Evolutionary conservation across 2,329 filamentous ascomycete species (phyloP), one percentile per base, ranked within the genome.

Genomic region (Periconia sp.): DNA sequence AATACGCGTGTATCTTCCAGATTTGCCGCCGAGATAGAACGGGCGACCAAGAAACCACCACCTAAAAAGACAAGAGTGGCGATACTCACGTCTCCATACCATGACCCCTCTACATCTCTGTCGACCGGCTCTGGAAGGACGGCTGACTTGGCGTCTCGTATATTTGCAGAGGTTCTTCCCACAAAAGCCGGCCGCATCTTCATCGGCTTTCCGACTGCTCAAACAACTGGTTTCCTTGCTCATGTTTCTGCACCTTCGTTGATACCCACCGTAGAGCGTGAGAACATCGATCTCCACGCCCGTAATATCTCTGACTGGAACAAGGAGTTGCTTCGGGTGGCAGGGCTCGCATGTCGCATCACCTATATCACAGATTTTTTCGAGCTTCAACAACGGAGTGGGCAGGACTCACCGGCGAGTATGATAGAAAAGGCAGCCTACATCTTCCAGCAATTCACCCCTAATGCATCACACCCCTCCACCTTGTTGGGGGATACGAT

Each of bases 231-330:
- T 50, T 86, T 93, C 27, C 90, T 93, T 15, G 89, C 95, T 70
- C 94, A 99, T 72, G 89, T 99, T 30, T 97, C 93, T 13, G 94
- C 94, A 0, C 94, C 92, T 1, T 97, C 93, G 0, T 87, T 99
- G 14, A 99, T 99, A 53, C 94, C 94, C 0, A 99, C 94, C 0
- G 95, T 99, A 2, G 94, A 99, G 74, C 86, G 94, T 69, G 94
- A 99, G 71, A 94, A 91, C 50, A 96, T 99, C 53, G 94, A 99
- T 73, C 81, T 99, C 58, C 97, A 99, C 71, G 95, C 94, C 15
- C 86, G 92, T 52, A 96, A 92, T 81, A 93, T 99, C 15, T 88
- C 92, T 57, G 91, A 87, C 15, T 99, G 94, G 95, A 99, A 99
- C 65, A 82, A 91, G 19, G 94, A 97, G 70, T 90, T 99, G 81